Evolutionary conservation across 1,284 basidiomycete species (phyloP).

Genomic region (Kwoniella shivajii): DNA sequence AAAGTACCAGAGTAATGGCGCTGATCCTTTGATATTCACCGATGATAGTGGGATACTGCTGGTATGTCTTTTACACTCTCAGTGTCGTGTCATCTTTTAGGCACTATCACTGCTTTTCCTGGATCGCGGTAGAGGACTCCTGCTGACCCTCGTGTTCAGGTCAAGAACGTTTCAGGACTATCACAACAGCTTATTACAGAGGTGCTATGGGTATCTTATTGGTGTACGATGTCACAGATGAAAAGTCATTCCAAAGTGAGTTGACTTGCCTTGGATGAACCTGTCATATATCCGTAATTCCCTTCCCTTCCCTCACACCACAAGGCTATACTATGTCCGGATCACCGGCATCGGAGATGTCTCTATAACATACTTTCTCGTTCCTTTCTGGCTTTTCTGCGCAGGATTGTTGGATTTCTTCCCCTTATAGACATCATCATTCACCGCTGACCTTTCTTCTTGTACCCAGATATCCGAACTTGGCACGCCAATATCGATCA

Average conservation of each 20-base stretch:
- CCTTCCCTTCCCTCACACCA: conserved; percentile 10
- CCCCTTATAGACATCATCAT: conserved; percentile 70
- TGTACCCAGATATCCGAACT: conserved; percentile 95
- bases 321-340: conserved; percentile 1
- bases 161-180: conserved; percentile 98
- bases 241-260: conserved; percentile 95
- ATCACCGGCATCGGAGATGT: too few species aligned
- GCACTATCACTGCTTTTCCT: too few species aligned
- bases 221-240: conserved; percentile 98
- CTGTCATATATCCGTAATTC: background rate
- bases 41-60: conserved; percentile 97
- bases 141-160: conserved; percentile 50
- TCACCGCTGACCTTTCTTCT: too few species aligned
- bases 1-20: too few species aligned
- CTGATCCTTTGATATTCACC: too few species aligned
- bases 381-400: too few species aligned
- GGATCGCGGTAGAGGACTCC: too few species aligned
- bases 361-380: too few species aligned
- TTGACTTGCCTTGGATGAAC: conserved; percentile 9
- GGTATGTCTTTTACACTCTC: too few species aligned
- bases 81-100: too few species aligned
- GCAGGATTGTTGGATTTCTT: background rate
- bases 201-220: conserved; percentile 99
- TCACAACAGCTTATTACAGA: conserved; percentile 99
- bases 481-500: conserved; percentile 99